Percentiles rank a stretch among this genome's conserved stretches.
phyloP scores from a whole-genome alignment of 495 filamentous ascomycete species.

The Beverwykella pulmonaria region DNA sequence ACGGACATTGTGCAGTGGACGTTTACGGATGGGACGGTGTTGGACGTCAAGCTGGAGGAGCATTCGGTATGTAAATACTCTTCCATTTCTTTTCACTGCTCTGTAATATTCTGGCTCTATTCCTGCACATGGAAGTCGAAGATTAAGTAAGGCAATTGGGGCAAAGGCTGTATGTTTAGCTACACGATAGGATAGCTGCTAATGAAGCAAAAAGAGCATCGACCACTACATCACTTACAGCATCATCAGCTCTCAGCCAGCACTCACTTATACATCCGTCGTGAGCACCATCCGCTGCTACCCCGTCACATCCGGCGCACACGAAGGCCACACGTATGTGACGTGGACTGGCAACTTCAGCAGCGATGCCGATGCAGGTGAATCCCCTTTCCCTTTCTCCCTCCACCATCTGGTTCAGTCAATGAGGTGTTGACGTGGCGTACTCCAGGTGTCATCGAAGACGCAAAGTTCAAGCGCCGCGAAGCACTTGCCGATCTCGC shows the following conservation, averaged over 20 bases:
- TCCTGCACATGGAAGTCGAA: too few relatives aligned
- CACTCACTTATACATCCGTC: constrained; percentile 62
- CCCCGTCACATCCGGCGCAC: constrained; percentile 60
- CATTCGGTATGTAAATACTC: constrained; percentile 56
- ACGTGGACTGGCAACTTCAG: constrained; percentile 67
- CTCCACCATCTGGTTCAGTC: neutral
- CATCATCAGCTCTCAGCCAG: constrained; percentile 63
- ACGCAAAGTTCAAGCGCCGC: constrained; percentile 72
- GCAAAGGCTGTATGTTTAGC: too few relatives aligned
- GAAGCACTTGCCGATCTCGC: constrained; percentile 67
- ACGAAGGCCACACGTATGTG: constrained; percentile 63
- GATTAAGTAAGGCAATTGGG: too few relatives aligned
- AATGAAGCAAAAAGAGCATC: constrained; percentile 53
- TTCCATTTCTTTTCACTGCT: too few relatives aligned
- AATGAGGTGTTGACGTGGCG: neutral
- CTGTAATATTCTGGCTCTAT: too few relatives aligned
- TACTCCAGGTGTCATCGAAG: constrained; percentile 65
- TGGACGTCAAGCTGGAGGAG: constrained; percentile 73
- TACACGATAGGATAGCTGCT: constrained; percentile 2
- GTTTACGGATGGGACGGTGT: constrained; percentile 63
- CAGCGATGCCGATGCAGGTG: constrained; percentile 69
- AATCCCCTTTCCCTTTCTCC: constrained; percentile 33
- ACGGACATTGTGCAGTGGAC: constrained; percentile 67
- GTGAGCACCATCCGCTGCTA: constrained; percentile 65
- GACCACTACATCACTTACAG: constrained; percentile 72